Evolutionary conservation across 192 early-diverging fungal genomes (phyloP).

Genomic region (Thamnidium elegans): DNA sequence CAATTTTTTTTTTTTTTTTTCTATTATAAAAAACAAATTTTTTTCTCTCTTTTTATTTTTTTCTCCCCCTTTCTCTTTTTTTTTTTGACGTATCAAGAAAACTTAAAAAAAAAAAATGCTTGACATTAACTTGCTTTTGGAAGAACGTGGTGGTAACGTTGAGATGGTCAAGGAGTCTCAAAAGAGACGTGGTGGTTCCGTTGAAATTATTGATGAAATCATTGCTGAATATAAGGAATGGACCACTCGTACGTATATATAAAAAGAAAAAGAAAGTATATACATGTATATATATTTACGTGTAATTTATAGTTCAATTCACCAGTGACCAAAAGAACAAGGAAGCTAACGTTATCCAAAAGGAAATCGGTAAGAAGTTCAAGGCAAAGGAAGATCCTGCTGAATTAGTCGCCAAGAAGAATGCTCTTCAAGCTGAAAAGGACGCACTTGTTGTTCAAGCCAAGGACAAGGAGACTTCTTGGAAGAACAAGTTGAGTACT

Average conservation of each 20-base stretch:
- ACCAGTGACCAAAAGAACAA: constrained; percentile 86
- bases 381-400: constrained; percentile 90
- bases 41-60: constrained; percentile 3
- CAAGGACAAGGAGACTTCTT: constrained; percentile 70
- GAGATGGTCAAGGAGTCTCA: constrained; percentile 93
- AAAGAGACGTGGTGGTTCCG: constrained; percentile 77
- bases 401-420: constrained; percentile 73
- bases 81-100: background rate
- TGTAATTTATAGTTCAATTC: constrained; percentile 63
- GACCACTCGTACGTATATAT: constrained; percentile 66
- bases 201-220: constrained; percentile 88
- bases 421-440: constrained; percentile 69
- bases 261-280: background rate
- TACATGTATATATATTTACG: background rate
- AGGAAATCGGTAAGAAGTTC: constrained; percentile 83
- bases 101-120: constrained; percentile 55
- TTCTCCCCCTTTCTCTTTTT: background rate
- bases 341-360: constrained; percentile 87
- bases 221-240: constrained; percentile 88
- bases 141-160: constrained; percentile 91
- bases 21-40: background rate
- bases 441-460: constrained; percentile 60
- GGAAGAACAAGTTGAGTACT: constrained; percentile 58
- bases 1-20: constrained; percentile 8
- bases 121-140: constrained; percentile 89